Percentiles rank a stretch among this genome's conserved stretches.
These are phyloP conservation scores for Marchantia polymorpha DNA, from an alignment of 225 moss, liverwort and hornwort species.

Conservation along the genomic window DNA sequence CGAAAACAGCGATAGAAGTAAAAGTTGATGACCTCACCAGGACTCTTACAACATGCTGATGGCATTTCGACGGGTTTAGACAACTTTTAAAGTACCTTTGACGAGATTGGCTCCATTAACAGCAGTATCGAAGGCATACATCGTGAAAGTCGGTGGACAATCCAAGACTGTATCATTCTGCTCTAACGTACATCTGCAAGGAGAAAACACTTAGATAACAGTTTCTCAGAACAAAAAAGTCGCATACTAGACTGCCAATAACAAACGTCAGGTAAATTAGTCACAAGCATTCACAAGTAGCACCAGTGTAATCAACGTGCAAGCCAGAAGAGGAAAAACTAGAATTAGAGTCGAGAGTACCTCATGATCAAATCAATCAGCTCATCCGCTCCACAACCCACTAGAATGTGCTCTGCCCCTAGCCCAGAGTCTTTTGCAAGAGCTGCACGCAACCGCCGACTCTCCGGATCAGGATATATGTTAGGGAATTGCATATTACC, in stretches of 20 bases:
- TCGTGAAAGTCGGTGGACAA: constrained; percentile 92
- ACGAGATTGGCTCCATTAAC: constrained; percentile 92
- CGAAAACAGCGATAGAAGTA: not conserved
- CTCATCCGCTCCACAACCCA: constrained; percentile 97
- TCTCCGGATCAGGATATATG: constrained; percentile 97
- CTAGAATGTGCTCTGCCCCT: constrained; percentile 87
- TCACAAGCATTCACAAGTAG: not conserved
- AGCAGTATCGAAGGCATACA: constrained; percentile 97
- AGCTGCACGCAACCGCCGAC: constrained; percentile 86
- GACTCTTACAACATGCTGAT: not conserved
- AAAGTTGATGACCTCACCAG: not conserved
- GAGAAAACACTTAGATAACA: not conserved
- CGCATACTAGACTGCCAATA: not conserved
- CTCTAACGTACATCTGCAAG: constrained; percentile 76
- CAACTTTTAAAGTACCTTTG: constrained; percentile 52
- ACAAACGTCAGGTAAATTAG: no score
- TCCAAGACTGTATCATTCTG: constrained; percentile 82
- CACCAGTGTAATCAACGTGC: no score
- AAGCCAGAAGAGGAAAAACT: not conserved
- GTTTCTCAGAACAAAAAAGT: not conserved
- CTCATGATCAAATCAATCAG: constrained; percentile 99
- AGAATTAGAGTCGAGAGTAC: constrained; percentile 26
- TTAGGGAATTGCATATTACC: constrained; percentile 96
- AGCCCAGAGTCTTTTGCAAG: constrained; percentile 84
- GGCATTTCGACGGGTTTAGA: not conserved